These are phyloP conservation scores for Colletotrichum shisoi DNA, from an alignment of 2,329 filamentous ascomycete species.

Conservation along the genomic window DNA sequence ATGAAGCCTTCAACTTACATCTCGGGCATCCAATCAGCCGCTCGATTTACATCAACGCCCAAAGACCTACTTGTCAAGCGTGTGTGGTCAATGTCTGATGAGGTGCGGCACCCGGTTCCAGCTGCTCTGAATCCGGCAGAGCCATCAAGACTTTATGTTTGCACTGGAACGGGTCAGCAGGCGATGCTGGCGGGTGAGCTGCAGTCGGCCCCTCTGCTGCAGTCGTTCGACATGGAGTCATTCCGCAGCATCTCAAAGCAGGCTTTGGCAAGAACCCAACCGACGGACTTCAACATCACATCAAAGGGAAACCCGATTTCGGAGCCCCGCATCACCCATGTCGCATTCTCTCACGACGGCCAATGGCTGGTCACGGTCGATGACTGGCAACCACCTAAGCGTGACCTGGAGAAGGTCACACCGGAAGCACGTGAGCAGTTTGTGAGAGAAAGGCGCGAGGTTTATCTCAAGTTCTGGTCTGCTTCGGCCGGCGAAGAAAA, in stretches of 20 bases:
- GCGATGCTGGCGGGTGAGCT: slow-evolving; percentile 60
- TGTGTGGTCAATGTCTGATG: slow-evolving; percentile 56
- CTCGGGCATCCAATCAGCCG: slow-evolving; percentile 77
- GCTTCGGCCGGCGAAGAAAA: slow-evolving; percentile 63
- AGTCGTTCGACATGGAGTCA: slow-evolving; percentile 85
- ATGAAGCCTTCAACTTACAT: slow-evolving; percentile 84
- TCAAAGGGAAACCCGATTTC: slow-evolving; percentile 74
- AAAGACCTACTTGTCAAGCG: slow-evolving; percentile 64
- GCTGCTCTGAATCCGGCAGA: slow-evolving; percentile 69
- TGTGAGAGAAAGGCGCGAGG: slow-evolving; percentile 67
- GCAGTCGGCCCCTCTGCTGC: slow-evolving; percentile 68
- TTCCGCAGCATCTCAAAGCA: slow-evolving; percentile 84
- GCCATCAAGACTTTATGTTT: slow-evolving; percentile 71
- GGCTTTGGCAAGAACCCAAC: slow-evolving; percentile 85
- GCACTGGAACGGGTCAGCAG: slow-evolving; percentile 69
- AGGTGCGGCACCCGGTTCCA: slow-evolving; percentile 62
- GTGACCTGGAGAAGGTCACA: slow-evolving; percentile 66
- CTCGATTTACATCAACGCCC: slow-evolving; percentile 59
- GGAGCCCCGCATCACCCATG: slow-evolving; percentile 78
- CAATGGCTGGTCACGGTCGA: slow-evolving; percentile 92
- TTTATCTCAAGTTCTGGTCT: slow-evolving; percentile 91
- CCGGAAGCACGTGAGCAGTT: slow-evolving; percentile 55
- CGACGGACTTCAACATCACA: slow-evolving; percentile 79
- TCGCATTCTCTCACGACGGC: slow-evolving; percentile 81
- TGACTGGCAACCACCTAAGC: slow-evolving; percentile 79